Evolutionary conservation across 768 basidiomycete species (phyloP).

Genomic region (Mycena latifolia): DNA sequence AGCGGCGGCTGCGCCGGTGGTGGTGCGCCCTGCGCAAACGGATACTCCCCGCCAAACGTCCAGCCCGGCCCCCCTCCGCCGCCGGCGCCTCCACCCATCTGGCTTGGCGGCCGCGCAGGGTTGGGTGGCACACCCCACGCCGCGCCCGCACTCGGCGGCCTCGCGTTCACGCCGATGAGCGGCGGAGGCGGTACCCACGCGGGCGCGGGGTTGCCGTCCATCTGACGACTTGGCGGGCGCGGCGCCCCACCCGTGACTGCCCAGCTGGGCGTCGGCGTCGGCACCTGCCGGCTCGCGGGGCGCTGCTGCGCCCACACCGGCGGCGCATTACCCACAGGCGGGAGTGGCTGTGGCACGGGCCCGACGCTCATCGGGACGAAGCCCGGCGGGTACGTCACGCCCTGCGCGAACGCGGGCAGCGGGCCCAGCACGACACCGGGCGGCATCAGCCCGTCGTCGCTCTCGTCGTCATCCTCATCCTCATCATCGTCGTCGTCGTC

Average conservation of each 20-base stretch:
- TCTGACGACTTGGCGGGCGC: not conserved
- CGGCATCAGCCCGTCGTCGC: conserved; percentile 7
- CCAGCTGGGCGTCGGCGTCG: too few relatives aligned
- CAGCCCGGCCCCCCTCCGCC: conserved; percentile 6
- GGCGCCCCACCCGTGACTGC: not conserved
- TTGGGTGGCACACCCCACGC: not conserved
- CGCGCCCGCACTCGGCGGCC: not conserved
- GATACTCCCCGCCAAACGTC: conserved; percentile 12
- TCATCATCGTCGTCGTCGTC: conserved; percentile 19
- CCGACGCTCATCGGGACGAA: conserved; percentile 17
- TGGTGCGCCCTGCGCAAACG: conserved; percentile 14
- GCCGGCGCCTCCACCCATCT: not conserved
- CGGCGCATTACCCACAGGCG: not conserved
- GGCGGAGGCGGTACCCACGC: not conserved
- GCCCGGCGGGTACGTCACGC: conserved; percentile 20
- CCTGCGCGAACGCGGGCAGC: conserved; percentile 28
- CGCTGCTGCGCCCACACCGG: not conserved
- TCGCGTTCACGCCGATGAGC: not conserved
- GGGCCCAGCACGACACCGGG: conserved; percentile 20
- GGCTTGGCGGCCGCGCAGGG: not conserved
- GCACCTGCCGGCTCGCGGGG: too few relatives aligned
- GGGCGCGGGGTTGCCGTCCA: not conserved
- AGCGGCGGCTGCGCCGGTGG: not conserved
- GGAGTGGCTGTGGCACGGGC: conserved; percentile 8
- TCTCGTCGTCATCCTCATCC: conserved; percentile 11